phyloP scores from a whole-genome alignment of 148 eudicot species.

The Spergularia bocconei region DNA sequence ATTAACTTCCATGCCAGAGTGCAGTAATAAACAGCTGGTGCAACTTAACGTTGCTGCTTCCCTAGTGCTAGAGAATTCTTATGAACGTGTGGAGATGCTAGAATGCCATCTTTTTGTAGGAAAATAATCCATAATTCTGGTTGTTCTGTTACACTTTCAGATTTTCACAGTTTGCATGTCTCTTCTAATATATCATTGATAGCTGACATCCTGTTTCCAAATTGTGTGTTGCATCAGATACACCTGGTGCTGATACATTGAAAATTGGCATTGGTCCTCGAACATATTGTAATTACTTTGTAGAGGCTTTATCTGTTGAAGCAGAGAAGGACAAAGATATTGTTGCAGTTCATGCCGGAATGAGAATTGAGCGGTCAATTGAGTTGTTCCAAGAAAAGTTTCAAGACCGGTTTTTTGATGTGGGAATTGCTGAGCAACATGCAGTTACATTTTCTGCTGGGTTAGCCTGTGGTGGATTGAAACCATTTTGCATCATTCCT shows the following conservation, averaged over 20 bases:
- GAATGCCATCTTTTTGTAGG: not conserved
- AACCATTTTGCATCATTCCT: conserved; percentile 88
- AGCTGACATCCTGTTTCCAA: conserved; percentile 2
- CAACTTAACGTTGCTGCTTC: too few relatives aligned
- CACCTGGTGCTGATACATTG: conserved; percentile 28
- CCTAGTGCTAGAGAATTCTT: too few relatives aligned
- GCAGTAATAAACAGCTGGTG: too few relatives aligned
- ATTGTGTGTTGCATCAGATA: conserved; percentile 34
- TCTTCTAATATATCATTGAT: not conserved
- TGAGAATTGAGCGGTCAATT: conserved; percentile 70
- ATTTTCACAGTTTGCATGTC: not conserved
- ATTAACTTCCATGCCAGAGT: too few relatives aligned
- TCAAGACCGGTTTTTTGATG: conserved; percentile 72
- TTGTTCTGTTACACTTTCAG: not conserved
- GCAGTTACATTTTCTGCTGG: conserved; percentile 98
- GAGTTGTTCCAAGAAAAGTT: conserved; percentile 52
- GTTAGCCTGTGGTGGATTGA: conserved; percentile 81
- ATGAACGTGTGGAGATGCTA: too few relatives aligned
- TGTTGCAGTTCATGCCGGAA: conserved; percentile 78
- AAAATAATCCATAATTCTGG: not conserved
- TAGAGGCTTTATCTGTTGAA: conserved; percentile 55
- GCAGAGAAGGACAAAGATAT: conserved; percentile 72
- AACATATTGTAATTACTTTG: conserved; percentile 66
- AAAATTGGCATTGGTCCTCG: conserved; percentile 36
- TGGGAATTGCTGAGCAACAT: conserved; percentile 95